Conservation (phyloP, 225 moss, liverwort and hornwort species). For the Marchantia paleacea region DNA sequence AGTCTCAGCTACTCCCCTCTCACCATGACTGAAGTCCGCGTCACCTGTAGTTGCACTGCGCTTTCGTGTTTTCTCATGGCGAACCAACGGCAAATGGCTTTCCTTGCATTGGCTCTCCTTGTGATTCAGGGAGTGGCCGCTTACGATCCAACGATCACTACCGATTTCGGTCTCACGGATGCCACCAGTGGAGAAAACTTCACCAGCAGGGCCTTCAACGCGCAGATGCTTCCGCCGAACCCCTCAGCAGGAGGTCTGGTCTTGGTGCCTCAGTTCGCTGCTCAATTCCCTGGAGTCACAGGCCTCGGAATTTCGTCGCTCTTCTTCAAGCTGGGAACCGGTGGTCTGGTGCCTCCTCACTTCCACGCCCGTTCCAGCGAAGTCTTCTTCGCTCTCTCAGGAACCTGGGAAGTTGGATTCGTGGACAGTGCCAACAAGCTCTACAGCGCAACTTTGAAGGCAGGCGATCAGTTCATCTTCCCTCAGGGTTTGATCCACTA, state of each 20-base stretch:
- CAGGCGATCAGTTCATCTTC: conserved; percentile 57
- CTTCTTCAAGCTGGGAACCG: conserved; percentile 40
- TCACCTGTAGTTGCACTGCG: no score
- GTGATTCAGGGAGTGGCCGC: not conserved
- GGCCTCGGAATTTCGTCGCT: conserved; percentile 41
- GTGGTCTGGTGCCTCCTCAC: conserved; percentile 47
- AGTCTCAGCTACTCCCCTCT: no score
- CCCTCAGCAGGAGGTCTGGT: conserved; percentile 11
- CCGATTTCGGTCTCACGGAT: conserved; percentile 6
- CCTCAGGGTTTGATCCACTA: conserved; percentile 53
- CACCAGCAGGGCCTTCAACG: conserved; percentile 6
- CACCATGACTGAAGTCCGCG: no score
- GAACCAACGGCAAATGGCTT: no score
- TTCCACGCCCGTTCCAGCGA: conserved; percentile 52
- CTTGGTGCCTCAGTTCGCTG: conserved; percentile 10
- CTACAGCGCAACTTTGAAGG: conserved; percentile 40
- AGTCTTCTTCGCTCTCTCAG: conserved; percentile 46
- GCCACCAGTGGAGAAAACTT: conserved; percentile 9
- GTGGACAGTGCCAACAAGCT: conserved; percentile 36
- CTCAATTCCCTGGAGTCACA: conserved; percentile 32
- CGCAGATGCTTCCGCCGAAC: not conserved
- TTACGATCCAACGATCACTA: conserved; percentile 7
- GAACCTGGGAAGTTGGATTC: conserved; percentile 50
- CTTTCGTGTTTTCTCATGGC: no score
- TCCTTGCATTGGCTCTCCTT: not conserved